phyloP scores from a whole-genome alignment of 2,329 filamentous ascomycete species.

The Pseudogymnoascus sp. region DNA sequence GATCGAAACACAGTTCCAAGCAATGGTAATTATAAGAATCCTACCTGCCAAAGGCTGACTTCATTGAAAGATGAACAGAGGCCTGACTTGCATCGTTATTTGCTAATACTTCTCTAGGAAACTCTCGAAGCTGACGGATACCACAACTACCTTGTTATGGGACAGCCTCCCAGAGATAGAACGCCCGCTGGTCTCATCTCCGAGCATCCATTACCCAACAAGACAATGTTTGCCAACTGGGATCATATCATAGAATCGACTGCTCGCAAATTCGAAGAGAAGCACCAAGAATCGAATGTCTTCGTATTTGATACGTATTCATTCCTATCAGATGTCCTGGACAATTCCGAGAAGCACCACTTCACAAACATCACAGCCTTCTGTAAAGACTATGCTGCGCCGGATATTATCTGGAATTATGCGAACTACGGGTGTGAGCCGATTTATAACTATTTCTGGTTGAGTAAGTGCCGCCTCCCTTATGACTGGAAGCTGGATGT shows the following conservation, averaged over 20 bases:
- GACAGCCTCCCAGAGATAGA: constrained; percentile 44
- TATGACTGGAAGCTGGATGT: too few species aligned
- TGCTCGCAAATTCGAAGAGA: constrained; percentile 15
- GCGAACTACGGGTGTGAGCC: constrained; percentile 39
- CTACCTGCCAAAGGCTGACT: not conserved
- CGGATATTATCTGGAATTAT: constrained; percentile 38
- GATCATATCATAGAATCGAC: constrained; percentile 32
- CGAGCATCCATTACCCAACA: constrained; percentile 36
- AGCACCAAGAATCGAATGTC: constrained; percentile 31
- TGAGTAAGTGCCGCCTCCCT: constrained; percentile 26
- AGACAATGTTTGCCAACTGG: constrained; percentile 40
- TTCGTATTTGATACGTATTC: constrained; percentile 40
- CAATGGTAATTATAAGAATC: constrained; percentile 23
- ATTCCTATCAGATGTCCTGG: constrained; percentile 37
- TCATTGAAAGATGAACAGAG: not conserved
- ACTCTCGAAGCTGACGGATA: constrained; percentile 39
- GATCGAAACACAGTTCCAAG: constrained; percentile 35
- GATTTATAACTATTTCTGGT: constrained; percentile 42
- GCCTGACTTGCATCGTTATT: not conserved
- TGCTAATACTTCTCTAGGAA: constrained; percentile 15
- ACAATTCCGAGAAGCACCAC: constrained; percentile 35
- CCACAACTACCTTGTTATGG: constrained; percentile 42
- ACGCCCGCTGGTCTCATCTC: constrained; percentile 29
- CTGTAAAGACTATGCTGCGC: constrained; percentile 39
- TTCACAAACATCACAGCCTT: constrained; percentile 41